Percentiles rank a stretch among this genome's conserved stretches.
Evolutionary conservation across 2,329 filamentous ascomycete species (phyloP).

Genomic region (Xylariaceae sp.): DNA sequence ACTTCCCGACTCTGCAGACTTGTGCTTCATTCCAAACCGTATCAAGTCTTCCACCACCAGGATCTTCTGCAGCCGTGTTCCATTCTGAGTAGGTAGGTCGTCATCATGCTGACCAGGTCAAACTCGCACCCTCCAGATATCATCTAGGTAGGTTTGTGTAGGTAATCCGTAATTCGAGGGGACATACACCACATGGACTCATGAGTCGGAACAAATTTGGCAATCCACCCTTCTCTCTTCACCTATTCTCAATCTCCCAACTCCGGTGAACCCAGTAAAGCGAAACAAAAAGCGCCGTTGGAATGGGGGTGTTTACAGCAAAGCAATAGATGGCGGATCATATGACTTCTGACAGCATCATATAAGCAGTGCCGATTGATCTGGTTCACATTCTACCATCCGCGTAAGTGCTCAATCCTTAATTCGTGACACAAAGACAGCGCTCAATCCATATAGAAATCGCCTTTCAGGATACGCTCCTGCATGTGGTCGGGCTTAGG

Average conservation of each 20-base stretch:
- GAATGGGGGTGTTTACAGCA: constrained; percentile 1
- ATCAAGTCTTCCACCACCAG: constrained; percentile 1
- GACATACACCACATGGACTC: constrained; percentile 1
- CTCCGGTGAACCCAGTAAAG: constrained; percentile 1
- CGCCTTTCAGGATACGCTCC: constrained; percentile 93
- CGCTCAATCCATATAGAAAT: constrained; percentile 91
- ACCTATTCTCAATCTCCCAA: constrained; percentile 1
- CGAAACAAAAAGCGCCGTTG: not conserved
- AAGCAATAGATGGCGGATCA: not conserved
- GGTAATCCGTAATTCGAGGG: too few relatives aligned
- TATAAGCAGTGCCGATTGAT: not conserved
- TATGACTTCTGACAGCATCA: not conserved
- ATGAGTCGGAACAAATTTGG: not conserved
- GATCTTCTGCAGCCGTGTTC: not conserved
- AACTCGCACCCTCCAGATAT: not conserved
- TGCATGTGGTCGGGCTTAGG: constrained; percentile 89
- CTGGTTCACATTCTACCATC: not conserved
- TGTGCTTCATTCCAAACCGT: not conserved
- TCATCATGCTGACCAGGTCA: not conserved
- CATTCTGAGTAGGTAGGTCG: not conserved
- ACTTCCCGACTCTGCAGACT: not conserved
- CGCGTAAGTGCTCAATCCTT: not conserved
- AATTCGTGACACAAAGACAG: not conserved
- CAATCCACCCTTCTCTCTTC: not conserved
- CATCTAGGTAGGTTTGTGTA: not conserved